Evolutionary conservation across 73 alveolate species (phyloP), one percentile per base, ranked within the genome.

Genomic region (Blepharisma japonicum): DNA sequence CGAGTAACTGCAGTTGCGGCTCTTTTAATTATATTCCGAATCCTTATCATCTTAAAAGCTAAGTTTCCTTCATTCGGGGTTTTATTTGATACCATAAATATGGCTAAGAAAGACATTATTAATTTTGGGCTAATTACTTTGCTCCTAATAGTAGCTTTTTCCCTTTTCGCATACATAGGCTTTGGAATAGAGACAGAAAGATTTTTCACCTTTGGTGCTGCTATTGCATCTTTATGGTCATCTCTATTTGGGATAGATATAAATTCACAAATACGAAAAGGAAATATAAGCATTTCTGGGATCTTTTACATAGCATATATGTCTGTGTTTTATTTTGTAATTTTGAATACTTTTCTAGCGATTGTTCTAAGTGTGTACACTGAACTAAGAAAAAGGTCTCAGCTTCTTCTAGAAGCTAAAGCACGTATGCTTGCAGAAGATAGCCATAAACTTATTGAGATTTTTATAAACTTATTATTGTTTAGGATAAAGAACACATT

Each of bases 51-150:
- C 7, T 68, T 89, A 8, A 89, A 88, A 11, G 49, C 88, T 6
- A 47, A 81, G 47, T 89, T 89, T 74, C 95, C 95, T 21, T 87
- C 95, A 9, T 89, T 89, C 68, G 95, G 95, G 11, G 86, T 88
- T 0, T 81, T 89, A 0, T 89, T 89, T 70, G 92, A 89, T 51
- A 89, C 95, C 21, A 89, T 89, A 4, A 46, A 81, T 38, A 68
- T 53, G 46, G 91, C 95, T 6, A 87, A 81, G 68, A 68, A 4
- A 5, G 92, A 89, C 51, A 78, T 89, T 6, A 8, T 81, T 66
- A 68, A 38, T 27, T 79, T 87, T 71, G 68, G 56, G 66, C 49
- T 85, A 14, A 85, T 85, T 49, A 80, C 79, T 8, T 7, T 70
- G 56, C 6, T 42, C 7, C 45, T 80, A 6, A n/a, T 21, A 6